Base-by-base conservation (phyloP, 2,329 filamentous ascomycete genomes). In the Arthrobotrys pseudoclavata region DNA sequence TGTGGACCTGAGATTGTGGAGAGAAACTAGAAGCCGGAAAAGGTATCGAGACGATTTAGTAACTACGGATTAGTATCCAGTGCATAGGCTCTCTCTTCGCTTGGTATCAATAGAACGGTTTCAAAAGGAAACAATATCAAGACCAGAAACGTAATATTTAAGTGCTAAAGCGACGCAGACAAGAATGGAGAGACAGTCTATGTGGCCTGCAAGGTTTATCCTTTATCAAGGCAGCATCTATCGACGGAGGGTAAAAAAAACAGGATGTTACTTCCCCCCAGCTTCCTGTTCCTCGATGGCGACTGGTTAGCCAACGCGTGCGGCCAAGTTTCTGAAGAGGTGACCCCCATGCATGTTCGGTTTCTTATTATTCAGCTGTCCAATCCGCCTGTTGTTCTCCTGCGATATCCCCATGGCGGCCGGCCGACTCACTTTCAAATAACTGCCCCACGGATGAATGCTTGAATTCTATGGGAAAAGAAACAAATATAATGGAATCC, bases 341-440 rank as follows among this genome's bases (percentile, higher is more conserved):
- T 71, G 74, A 77, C 74, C 74, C 74, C 74, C 74, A 71, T 77
- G 62, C 62, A 12, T 50, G 60, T 77, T 45, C 42, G 42, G 18
- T 45, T 67, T 31, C 48, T 48, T 20, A 34, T 34, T 42, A 26
- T 40, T 40, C 29, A 31, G 29, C 29, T 31, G 4, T 31, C 29
- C 29, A 31, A 63, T 70, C 31, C 57, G 42, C 48, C 31, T 70
- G n/a, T n/a, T n/a, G n/a, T n/a, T n/a, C n/a, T n/a, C n/a, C n/a
- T n/a, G n/a, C n/a, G n/a, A n/a, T n/a, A n/a, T n/a, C n/a, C n/a
- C n/a, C n/a, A n/a, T n/a, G n/a, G 72, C 64, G 60, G 64, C 60
- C 72, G 60, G 64, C 53, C 72, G 72, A 76, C 66, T 76, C 74
- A 77, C 67, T 71, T 71, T 77, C 74, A 77, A 77, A 45, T 60